Conservation (phyloP, 2,329 filamentous ascomycete species). For the Aspergillus fischeri region DNA sequence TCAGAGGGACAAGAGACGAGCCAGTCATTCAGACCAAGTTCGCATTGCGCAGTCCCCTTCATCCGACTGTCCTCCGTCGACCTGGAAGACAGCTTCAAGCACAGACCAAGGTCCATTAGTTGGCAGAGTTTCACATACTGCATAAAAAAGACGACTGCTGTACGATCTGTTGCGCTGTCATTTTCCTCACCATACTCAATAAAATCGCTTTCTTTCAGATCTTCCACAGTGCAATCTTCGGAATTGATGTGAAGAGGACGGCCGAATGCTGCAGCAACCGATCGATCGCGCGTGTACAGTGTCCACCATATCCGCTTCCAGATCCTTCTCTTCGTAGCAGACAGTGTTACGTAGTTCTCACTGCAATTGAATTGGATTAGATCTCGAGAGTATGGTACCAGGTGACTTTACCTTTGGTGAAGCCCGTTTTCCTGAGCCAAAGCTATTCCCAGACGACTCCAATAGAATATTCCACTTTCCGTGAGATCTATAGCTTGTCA, state of each 20-base stretch:
- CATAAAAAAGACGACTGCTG: conserved; percentile 7
- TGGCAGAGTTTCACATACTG: conserved; percentile 12
- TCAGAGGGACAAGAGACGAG: conserved; percentile 9
- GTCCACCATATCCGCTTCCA: conserved; percentile 15
- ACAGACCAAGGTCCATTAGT: conserved; percentile 13
- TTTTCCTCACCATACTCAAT: conserved; percentile 4
- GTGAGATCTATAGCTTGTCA: conserved; percentile 8
- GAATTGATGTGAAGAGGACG: conserved; percentile 12
- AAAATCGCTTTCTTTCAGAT: conserved; percentile 7
- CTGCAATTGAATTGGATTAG: background rate
- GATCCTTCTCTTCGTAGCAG: conserved; percentile 1
- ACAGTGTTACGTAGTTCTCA: conserved; percentile 5
- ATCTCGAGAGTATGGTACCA: background rate
- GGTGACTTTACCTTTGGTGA: conserved; percentile 3
- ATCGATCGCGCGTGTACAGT: conserved; percentile 12
- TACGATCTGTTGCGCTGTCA: background rate
- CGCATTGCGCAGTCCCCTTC: conserved; percentile 9
- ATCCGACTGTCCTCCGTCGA: conserved; percentile 2
- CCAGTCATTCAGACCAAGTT: conserved; percentile 12
- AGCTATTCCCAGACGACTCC: conserved; percentile 13
- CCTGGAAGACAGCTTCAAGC: conserved; percentile 7
- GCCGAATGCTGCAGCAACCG: conserved; percentile 13
- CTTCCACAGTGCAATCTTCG: conserved; percentile 7
- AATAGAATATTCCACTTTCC: conserved; percentile 14
- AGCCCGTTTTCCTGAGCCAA: conserved; percentile 9